phyloP scores from a whole-genome alignment of 2,329 filamentous ascomycete genomes.

The Aspergillus sclerotialis region DNA sequence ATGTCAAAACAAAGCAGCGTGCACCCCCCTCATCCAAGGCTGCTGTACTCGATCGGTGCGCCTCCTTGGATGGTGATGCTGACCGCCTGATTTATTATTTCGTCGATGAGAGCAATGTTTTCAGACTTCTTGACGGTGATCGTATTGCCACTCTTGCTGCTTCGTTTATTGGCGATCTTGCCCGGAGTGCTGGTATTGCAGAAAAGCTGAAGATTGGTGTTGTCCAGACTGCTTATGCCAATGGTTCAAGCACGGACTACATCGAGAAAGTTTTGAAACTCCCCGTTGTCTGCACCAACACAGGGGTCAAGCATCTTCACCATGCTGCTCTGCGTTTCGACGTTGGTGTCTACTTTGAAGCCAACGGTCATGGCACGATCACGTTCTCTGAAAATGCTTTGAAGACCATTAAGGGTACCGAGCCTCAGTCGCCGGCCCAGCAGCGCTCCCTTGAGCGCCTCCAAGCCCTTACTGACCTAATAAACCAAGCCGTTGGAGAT shows the following conservation, averaged over 20 bases:
- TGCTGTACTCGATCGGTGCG: slow-evolving; percentile 68
- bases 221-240: slow-evolving; percentile 96
- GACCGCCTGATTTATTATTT: slow-evolving; percentile 96
- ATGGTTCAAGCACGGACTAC: slow-evolving; percentile 88
- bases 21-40: slow-evolving; percentile 78
- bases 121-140: slow-evolving; percentile 92
- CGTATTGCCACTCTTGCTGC: slow-evolving; percentile 92
- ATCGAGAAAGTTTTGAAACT: slow-evolving; percentile 81
- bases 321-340: slow-evolving; percentile 94
- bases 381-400: slow-evolving; percentile 84
- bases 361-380: slow-evolving; percentile 94
- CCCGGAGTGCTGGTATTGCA: slow-evolving; percentile 69
- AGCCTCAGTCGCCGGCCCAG: slow-evolving; percentile 86
- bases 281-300: slow-evolving; percentile 86
- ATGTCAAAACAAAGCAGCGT: slow-evolving; percentile 92
- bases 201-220: slow-evolving; percentile 84
- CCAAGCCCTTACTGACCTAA: slow-evolving; percentile 74
- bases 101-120: slow-evolving; percentile 70
- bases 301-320: slow-evolving; percentile 95
- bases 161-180: slow-evolving; percentile 85
- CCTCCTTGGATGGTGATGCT: slow-evolving; percentile 90
- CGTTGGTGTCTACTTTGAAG: slow-evolving; percentile 96
- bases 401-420: slow-evolving; percentile 67
- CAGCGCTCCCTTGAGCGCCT: slow-evolving; percentile 83
- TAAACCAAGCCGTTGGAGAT: slow-evolving; percentile 97